Evolutionary conservation across 2,329 filamentous ascomycete genomes (phyloP).

Genomic region (Myriangium duriaei): DNA sequence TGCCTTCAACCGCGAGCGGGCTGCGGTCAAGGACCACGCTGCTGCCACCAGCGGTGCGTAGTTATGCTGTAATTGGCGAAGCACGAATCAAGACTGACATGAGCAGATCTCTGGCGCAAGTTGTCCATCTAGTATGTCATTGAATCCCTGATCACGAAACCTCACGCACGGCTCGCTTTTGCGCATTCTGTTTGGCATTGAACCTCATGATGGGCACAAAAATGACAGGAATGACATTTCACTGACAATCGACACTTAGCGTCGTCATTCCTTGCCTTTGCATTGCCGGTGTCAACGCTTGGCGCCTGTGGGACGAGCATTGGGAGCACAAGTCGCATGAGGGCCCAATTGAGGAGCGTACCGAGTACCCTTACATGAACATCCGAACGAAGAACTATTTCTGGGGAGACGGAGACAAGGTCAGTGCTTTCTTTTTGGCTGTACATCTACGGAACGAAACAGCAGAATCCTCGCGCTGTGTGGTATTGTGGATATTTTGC

Average conservation of each 20-base stretch:
- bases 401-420: conserved; percentile 95
- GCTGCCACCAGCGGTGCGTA: conserved; percentile 66
- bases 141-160: no score
- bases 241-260: conserved; percentile 36
- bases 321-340: conserved; percentile 91
- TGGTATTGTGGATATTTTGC: neutral
- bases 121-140: conserved; percentile 76
- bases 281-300: conserved; percentile 68
- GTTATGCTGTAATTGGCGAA: neutral
- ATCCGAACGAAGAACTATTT: conserved; percentile 90
- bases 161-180: no score
- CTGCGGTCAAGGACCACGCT: conserved; percentile 84
- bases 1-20: conserved; percentile 84
- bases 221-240: neutral
- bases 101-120: conserved; percentile 85
- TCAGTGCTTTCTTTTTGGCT: conserved; percentile 30
- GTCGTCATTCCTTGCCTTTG: conserved; percentile 61
- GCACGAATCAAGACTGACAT: conserved; percentile 2
- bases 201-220: neutral
- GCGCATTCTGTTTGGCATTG: no score
- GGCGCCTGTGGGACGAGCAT: conserved; percentile 84
- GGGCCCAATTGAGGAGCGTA: conserved; percentile 76
- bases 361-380: conserved; percentile 96
- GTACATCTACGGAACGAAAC: neutral
- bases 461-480: neutral